Percentiles rank a stretch among this genome's conserved stretches.
Conservation (phyloP, 768 basidiomycete species). For the Coprinopsis cinerea region DNA sequence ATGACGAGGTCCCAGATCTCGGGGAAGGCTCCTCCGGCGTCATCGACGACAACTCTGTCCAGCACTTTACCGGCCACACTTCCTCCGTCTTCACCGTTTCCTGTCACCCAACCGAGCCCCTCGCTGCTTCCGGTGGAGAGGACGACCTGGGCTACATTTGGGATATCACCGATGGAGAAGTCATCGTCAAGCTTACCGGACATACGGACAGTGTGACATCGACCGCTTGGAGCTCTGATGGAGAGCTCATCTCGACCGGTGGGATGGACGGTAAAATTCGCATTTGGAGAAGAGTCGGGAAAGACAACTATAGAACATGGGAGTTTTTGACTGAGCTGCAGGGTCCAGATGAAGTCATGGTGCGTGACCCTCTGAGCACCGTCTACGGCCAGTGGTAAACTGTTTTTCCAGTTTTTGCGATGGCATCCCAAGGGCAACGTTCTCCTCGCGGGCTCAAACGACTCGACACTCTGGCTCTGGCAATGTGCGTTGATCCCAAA, state of each 20-base stretch:
- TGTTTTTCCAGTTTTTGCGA: slow-evolving; percentile 67
- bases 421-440: slow-evolving; percentile 96
- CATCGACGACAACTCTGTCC: slow-evolving; percentile 58
- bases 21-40: slow-evolving; percentile 37
- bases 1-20: slow-evolving; percentile 40
- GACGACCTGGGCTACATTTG: slow-evolving; percentile 95
- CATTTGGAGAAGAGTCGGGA: slow-evolving; percentile 84
- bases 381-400: slow-evolving; percentile 5
- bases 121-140: slow-evolving; percentile 91
- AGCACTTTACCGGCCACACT: slow-evolving; percentile 61
- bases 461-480: slow-evolving; percentile 95
- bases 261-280: slow-evolving; percentile 97
- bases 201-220: slow-evolving; percentile 89
- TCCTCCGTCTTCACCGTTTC: slow-evolving; percentile 82
- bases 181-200: slow-evolving; percentile 80
- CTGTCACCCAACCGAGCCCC: slow-evolving; percentile 73
- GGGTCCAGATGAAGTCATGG: slow-evolving; percentile 94
- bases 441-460: slow-evolving; percentile 87
- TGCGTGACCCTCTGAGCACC: slow-evolving; percentile 29
- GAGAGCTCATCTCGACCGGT: slow-evolving; percentile 90
- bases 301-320: slow-evolving; percentile 73
- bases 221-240: slow-evolving; percentile 78
- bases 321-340: slow-evolving; percentile 91
- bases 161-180: slow-evolving; percentile 77
- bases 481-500: slow-evolving; percentile 57